These are phyloP conservation scores for Zymoseptoria crescenta DNA, from an alignment of 2,329 filamentous ascomycete genomes.

Conservation along the genomic window DNA sequence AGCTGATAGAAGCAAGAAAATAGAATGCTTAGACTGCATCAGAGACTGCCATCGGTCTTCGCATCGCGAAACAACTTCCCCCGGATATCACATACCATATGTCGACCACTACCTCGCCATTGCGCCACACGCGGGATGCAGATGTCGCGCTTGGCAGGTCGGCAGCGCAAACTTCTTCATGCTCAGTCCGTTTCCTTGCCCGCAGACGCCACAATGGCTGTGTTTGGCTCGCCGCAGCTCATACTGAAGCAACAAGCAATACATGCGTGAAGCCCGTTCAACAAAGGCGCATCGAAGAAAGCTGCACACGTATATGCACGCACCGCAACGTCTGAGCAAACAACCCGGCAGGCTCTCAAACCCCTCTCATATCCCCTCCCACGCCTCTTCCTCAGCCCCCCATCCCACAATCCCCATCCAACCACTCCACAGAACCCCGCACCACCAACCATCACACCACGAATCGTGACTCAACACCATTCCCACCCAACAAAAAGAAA, in stretches of 20 bases:
- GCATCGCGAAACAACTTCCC: too few relatives aligned
- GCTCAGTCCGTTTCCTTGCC: not conserved
- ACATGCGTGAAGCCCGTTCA: too few relatives aligned
- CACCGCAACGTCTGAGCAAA: not conserved
- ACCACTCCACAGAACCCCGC: not conserved
- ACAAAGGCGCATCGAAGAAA: not conserved
- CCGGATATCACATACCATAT: too few relatives aligned
- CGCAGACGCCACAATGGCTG: not conserved
- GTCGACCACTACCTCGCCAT: too few relatives aligned
- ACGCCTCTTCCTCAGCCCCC: too few relatives aligned
- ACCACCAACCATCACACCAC: not conserved
- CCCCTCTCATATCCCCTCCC: too few relatives aligned
- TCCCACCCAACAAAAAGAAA: not conserved
- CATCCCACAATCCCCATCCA: too few relatives aligned
- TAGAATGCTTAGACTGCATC: not conserved
- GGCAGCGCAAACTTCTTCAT: not conserved
- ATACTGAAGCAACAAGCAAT: not conserved
- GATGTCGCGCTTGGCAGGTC: too few relatives aligned
- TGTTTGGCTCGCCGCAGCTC: not conserved
- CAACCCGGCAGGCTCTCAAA: not conserved
- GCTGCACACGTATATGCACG: not conserved
- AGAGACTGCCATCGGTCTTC: not conserved
- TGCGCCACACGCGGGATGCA: too few relatives aligned
- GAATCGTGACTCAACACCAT: not conserved
- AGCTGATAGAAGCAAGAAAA: not conserved